A percentile compares a stretch with the other conserved stretches of the same genome.
These are phyloP conservation scores for Coniosporium tulheliwenetii DNA, from an alignment of 2,329 filamentous ascomycete genomes.

Conservation along the genomic window DNA sequence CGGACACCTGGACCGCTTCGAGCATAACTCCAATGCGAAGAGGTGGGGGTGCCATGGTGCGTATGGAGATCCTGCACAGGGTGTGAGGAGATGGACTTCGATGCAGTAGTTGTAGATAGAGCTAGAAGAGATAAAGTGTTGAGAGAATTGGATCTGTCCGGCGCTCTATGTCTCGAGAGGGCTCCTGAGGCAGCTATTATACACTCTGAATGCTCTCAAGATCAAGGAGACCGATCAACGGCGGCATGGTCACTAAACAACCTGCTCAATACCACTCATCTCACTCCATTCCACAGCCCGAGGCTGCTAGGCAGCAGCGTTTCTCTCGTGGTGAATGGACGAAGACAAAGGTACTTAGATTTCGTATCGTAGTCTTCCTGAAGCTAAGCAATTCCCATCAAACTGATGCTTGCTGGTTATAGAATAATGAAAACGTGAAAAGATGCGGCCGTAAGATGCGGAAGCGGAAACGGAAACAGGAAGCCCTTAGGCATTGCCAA, in stretches of 20 bases:
- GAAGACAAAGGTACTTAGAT: neutral
- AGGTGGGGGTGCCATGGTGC: constrained; percentile 21
- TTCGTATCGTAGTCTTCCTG: too few relatives aligned
- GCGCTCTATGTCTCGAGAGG: neutral
- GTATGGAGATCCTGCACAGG: neutral
- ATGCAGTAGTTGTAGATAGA: neutral
- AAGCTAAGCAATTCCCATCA: too few relatives aligned
- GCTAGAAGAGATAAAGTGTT: neutral
- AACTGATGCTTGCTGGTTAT: too few relatives aligned
- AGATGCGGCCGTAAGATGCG: too few relatives aligned
- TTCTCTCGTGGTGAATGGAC: neutral
- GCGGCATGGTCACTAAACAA: neutral
- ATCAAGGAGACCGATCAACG: neutral
- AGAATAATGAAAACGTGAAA: too few relatives aligned
- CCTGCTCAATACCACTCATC: neutral
- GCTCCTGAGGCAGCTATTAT: neutral
- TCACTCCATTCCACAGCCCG: neutral
- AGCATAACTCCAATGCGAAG: constrained; percentile 25
- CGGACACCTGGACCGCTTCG: constrained; percentile 22
- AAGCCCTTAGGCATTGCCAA: too few relatives aligned
- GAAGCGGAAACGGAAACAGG: too few relatives aligned
- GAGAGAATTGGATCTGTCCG: neutral
- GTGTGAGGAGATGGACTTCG: neutral
- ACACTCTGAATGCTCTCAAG: neutral
- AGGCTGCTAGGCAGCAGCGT: neutral